A percentile compares a stretch with the other conserved stretches of the same genome.
phyloP scores from a whole-genome alignment of 1,284 basidiomycete genomes.

The Moesziomyces antarcticus region DNA sequence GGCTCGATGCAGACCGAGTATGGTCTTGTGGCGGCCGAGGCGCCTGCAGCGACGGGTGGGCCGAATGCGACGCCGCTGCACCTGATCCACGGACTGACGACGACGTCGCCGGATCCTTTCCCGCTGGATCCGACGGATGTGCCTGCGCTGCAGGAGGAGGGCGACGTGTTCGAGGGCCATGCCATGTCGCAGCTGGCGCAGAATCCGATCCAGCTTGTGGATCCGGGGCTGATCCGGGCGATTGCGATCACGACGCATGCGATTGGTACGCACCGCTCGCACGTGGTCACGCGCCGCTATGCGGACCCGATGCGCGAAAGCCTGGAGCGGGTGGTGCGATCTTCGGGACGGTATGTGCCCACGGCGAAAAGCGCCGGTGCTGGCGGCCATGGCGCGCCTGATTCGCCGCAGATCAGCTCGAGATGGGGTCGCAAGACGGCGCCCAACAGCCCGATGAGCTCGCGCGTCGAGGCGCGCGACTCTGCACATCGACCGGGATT shows the following conservation, averaged over 20 bases:
- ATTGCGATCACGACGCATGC: constrained; percentile 64
- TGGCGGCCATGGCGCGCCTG: constrained; percentile 1
- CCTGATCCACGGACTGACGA: constrained; percentile 64
- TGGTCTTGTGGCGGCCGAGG: constrained; percentile 34
- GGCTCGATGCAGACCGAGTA: constrained; percentile 37
- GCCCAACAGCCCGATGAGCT: constrained; percentile 39
- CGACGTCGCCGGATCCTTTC: constrained; percentile 56
- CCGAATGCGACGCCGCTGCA: constrained; percentile 66
- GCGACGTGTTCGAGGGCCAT: constrained; percentile 32
- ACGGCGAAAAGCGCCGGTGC: background rate
- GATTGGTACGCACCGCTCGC: constrained; percentile 57
- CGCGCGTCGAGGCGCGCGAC: constrained; percentile 13
- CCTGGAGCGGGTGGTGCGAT: constrained; percentile 50
- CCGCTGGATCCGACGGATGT: constrained; percentile 64
- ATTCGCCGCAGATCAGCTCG: constrained; percentile 29
- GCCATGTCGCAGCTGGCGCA: constrained; percentile 10
- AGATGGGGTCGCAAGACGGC: constrained; percentile 47
- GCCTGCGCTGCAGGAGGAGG: constrained; percentile 47
- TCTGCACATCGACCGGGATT: constrained; percentile 16
- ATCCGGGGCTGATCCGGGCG: constrained; percentile 60
- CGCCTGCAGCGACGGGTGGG: constrained; percentile 44
- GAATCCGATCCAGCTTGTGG: constrained; percentile 48
- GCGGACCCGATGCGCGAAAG: constrained; percentile 63
- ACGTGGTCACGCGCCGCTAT: constrained; percentile 63
- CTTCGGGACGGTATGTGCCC: constrained; percentile 36